These are phyloP conservation scores for Rhodosorus marinus DNA, from an alignment of 23 red algal species.

Conservation along the genomic window DNA sequence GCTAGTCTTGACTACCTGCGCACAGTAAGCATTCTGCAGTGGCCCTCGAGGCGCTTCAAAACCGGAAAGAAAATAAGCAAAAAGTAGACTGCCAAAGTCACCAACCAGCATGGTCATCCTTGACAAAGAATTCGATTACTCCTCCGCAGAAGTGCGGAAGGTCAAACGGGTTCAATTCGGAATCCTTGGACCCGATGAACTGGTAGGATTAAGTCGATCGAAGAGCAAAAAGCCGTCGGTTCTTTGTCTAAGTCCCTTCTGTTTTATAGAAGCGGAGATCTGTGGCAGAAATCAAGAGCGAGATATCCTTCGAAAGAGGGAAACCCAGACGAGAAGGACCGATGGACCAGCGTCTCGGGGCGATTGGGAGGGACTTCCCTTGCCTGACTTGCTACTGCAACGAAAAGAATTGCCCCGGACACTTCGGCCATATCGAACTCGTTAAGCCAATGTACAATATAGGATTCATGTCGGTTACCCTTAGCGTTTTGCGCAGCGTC, in stretches of 20 bases:
- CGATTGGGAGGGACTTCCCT: constrained; percentile 56
- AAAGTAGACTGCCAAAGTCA: no score
- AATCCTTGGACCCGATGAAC: constrained; percentile 70
- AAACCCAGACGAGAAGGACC: constrained; percentile 53
- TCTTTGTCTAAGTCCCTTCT: no score
- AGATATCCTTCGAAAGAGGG: constrained; percentile 69
- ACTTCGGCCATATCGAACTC: constrained; percentile 96
- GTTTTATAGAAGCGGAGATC: no score
- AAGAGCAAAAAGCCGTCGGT: no score
- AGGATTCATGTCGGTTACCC: constrained; percentile 49
- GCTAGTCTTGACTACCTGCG: no score
- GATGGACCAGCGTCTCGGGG: constrained; percentile 81
- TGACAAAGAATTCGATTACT: constrained; percentile 9
- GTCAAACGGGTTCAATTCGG: constrained; percentile 61
- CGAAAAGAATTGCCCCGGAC: constrained; percentile 65
- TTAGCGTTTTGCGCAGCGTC: constrained; percentile 71
- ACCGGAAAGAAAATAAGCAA: no score
- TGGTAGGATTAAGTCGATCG: constrained; percentile 75
- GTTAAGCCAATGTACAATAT: constrained; percentile 83
- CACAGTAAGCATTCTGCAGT: no score
- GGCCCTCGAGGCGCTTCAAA: no score
- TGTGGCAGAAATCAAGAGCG: constrained; percentile 78
- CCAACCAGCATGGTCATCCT: no score
- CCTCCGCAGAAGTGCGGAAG: constrained; percentile 23
- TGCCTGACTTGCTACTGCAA: constrained; percentile 71